Percentiles rank a stretch among this genome's conserved stretches.
phyloP scores from a whole-genome alignment of 1,284 basidiomycete species.

The Cystobasidium pallidum region DNA sequence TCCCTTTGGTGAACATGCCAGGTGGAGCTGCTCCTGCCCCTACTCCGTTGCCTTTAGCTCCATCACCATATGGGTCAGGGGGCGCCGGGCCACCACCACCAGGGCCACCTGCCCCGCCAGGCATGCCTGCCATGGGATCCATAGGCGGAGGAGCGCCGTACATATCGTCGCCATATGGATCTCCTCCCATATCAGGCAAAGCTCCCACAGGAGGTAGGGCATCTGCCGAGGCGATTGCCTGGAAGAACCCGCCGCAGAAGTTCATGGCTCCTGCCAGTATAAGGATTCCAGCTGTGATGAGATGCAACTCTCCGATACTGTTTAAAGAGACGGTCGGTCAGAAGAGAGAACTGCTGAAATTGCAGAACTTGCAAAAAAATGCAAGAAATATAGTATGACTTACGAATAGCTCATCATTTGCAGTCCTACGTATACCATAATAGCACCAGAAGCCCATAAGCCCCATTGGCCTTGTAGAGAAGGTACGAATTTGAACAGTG shows the following conservation, averaged over 20 bases:
- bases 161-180: constrained; percentile 6
- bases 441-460: neutral
- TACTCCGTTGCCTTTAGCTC: constrained; percentile 20
- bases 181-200: neutral
- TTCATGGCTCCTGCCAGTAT: constrained; percentile 28
- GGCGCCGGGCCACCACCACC: constrained; percentile 1
- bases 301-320: constrained; percentile 36
- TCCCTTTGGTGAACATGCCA: constrained; percentile 18
- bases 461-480: constrained; percentile 22
- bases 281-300: constrained; percentile 16
- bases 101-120: neutral
- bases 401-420: constrained; percentile 40
- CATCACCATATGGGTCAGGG: constrained; percentile 33
- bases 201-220: neutral
- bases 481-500: constrained; percentile 30
- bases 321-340: neutral
- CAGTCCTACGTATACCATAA: constrained; percentile 32
- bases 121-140: neutral
- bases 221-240: constrained; percentile 1
- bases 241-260: constrained; percentile 24
- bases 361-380: neutral
- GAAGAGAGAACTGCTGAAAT: too few species aligned
- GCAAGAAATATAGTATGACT: neutral
- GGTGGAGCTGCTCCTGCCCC: constrained; percentile 37
- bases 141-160: neutral